phyloP scores from a whole-genome alignment of 331 rosid genomes.

The Malus hybrid region DNA sequence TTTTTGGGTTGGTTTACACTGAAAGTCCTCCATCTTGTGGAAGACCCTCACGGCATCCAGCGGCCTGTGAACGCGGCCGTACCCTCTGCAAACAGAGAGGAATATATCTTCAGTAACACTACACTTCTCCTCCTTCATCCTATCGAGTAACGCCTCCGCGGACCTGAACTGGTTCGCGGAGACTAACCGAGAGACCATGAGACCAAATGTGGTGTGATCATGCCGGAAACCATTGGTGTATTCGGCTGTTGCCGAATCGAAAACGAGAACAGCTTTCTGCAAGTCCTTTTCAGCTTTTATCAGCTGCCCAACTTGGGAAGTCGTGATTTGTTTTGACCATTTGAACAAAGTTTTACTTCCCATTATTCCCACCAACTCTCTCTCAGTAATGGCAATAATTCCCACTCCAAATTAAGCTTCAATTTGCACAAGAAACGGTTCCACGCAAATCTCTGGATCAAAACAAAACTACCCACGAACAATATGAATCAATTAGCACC shows the following conservation, averaged over 20 bases:
- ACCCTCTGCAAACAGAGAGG: conserved; percentile 61
- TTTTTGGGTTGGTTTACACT: conserved; percentile 48
- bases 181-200: conserved; percentile 55
- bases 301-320: conserved; percentile 55
- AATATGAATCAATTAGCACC: not conserved
- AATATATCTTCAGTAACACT: conserved; percentile 46
- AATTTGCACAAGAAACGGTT: not conserved
- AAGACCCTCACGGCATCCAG: conserved; percentile 67
- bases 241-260: conserved; percentile 75
- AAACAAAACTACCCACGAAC: not conserved
- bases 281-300: conserved; percentile 63
- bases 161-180: conserved; percentile 67
- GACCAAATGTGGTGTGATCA: conserved; percentile 58
- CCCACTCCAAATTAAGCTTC: not conserved
- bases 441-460: not conserved
- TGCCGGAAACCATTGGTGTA: conserved; percentile 76
- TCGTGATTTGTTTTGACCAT: conserved; percentile 62
- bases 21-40: conserved; percentile 57
- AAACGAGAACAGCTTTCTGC: conserved; percentile 48
- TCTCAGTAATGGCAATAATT: not conserved
- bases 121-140: conserved; percentile 80
- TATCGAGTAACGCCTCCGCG: conserved; percentile 61
- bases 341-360: conserved; percentile 56
- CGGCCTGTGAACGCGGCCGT: conserved; percentile 72
- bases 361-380: conserved; percentile 22